phyloP scores from a whole-genome alignment of 2,329 filamentous ascomycete species.

The Scleromitrula shiraiana region DNA sequence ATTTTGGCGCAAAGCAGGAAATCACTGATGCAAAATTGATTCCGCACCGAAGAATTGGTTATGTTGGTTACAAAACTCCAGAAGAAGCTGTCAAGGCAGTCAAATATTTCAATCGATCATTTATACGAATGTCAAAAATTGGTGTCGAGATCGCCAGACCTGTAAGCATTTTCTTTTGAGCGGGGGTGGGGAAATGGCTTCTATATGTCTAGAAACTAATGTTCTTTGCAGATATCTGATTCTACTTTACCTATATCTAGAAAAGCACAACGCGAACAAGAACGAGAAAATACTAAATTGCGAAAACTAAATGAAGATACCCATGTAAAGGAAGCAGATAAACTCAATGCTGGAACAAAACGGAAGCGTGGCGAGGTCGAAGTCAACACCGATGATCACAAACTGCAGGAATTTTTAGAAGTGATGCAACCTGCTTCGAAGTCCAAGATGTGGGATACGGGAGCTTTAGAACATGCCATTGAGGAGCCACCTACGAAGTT shows the following conservation, averaged over 20 bases:
- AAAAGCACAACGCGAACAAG: conserved; percentile 31
- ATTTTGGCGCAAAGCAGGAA: conserved; percentile 69
- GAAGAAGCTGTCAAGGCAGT: conserved; percentile 76
- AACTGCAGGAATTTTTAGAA: conserved; percentile 77
- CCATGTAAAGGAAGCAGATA: conserved; percentile 26
- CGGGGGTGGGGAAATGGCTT: too few relatives aligned
- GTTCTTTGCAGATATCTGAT: conserved; percentile 29
- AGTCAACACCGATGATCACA: conserved; percentile 64
- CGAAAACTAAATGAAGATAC: conserved; percentile 15
- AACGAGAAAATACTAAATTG: conserved; percentile 22
- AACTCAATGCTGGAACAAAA: conserved; percentile 43
- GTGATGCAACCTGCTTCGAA: conserved; percentile 68
- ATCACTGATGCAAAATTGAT: conserved; percentile 93
- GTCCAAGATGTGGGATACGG: conserved; percentile 53
- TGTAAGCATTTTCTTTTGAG: conserved; percentile 53
- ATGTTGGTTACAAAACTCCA: conserved; percentile 82
- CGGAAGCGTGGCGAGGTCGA: conserved; percentile 55
- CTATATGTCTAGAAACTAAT: neutral
- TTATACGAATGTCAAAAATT: conserved; percentile 93
- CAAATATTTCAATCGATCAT: conserved; percentile 92
- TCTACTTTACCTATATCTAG: conserved; percentile 31
- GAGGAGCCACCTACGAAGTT: conserved; percentile 36
- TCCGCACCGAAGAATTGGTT: conserved; percentile 82
- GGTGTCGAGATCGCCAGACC: conserved; percentile 80
- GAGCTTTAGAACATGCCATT: conserved; percentile 34